These are phyloP conservation scores for Austroboletus rostrupii DNA, from an alignment of 1,284 basidiomycete genomes.

Conservation along the genomic window DNA sequence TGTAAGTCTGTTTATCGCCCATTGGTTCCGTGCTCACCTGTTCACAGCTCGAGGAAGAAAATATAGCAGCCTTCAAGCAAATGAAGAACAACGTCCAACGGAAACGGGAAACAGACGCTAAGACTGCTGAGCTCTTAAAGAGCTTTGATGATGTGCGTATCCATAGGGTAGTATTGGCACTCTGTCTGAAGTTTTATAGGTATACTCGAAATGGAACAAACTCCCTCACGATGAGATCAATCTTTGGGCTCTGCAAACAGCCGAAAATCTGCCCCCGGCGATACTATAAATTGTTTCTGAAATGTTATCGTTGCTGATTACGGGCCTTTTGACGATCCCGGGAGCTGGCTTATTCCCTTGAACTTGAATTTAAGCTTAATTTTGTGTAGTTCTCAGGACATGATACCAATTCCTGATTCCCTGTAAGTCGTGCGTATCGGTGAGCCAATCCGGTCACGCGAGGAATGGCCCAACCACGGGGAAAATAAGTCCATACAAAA, in stretches of 20 bases:
- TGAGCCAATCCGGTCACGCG: too few species aligned
- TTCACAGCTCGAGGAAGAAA: conserved; percentile 53
- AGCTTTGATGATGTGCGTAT: conserved; percentile 51
- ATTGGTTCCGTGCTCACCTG: neutral
- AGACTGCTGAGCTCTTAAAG: conserved; percentile 44
- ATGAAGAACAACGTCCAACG: conserved; percentile 46
- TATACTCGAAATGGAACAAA: conserved; percentile 50
- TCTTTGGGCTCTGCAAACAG: conserved; percentile 56
- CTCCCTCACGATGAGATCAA: conserved; percentile 59
- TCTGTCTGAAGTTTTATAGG: conserved; percentile 33
- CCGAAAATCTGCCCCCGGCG: conserved; percentile 44
- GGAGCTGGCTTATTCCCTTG: too few species aligned
- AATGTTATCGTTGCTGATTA: neutral
- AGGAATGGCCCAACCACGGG: too few species aligned
- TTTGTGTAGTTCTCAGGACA: too few species aligned
- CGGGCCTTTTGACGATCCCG: too few species aligned
- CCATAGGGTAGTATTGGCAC: neutral
- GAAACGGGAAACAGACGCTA: conserved; percentile 45
- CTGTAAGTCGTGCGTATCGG: too few species aligned
- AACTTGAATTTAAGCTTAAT: too few species aligned
- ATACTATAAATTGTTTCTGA: conserved; percentile 9
- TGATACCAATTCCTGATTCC: too few species aligned
- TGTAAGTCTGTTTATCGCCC: conserved; percentile 32
- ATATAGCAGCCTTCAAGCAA: conserved; percentile 43
- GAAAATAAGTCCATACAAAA: too few species aligned